Evolutionary conservation across 1,139 yeast genomes (phyloP), one percentile per base, ranked within the genome.

Genomic region (Diutina neorugosa): DNA sequence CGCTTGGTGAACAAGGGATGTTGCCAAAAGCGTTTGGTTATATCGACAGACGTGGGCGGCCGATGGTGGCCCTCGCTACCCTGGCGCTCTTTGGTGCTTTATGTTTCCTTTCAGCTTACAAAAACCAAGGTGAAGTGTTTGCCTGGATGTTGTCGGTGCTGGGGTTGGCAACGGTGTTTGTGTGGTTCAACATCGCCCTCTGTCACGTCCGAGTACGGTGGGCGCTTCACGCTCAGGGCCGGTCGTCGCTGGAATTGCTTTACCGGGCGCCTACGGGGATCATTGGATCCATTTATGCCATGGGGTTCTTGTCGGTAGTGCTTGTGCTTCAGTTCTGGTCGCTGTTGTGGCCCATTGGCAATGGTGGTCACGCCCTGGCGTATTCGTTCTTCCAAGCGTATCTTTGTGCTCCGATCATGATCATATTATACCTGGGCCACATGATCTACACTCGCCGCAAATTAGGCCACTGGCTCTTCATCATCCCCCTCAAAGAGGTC

Each of bases 401-500:
- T 23, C 37, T 50, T 9, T 50, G 43, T 37, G 41, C 25, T 12
- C 52, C 52, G 14, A 19, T 50, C 14, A n/a, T 50, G 14, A 4
- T 50, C 7, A 21, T 34, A 27, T 48, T 50, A 8, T 50, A 11
- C 14, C 4, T 1, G 11, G 19, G 16, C 9, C 43, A 31, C 43
- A 41, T n/a, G 1, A 16, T 14, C 20, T 34, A 23, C 18, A 31
- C n/a, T 14, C 42, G 43, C 14, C 19, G 34, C 8, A 16, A 48
- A 25, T n/a, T 31, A 43, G 51, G 51, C 14, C 34, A n/a, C 42
- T 48, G 12, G 20, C 76, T 76, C 2, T 72, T 72, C 56, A 76
- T 72, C 43, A 72, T 72, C 59, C 76, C 76, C 53, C 65, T 72
- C 53, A 61, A 65, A 18, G 63, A 64, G 54, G 74, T 70, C 43